phyloP scores from a whole-genome alignment of 352 stramenopile genomes.

The Phytophthora palmivora region DNA sequence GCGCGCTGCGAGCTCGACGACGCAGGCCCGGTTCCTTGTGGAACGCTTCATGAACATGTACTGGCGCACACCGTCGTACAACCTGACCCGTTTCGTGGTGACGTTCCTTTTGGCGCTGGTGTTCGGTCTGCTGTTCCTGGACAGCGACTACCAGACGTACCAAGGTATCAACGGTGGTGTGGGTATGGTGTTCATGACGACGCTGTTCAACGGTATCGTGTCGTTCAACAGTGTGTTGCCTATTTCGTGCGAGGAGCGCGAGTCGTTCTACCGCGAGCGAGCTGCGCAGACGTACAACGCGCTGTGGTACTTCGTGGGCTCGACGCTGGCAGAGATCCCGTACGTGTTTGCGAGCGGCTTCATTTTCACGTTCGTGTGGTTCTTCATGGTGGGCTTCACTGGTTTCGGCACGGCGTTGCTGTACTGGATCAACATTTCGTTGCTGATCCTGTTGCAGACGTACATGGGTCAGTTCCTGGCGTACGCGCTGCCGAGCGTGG shows the following conservation, averaged over 20 bases:
- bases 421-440: conserved; percentile 24
- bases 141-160: conserved; percentile 46
- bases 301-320: conserved; percentile 16
- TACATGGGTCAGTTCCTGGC: conserved; percentile 37
- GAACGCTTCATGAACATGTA: conserved; percentile 70
- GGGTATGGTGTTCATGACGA: conserved; percentile 84
- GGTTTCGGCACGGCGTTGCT: conserved; percentile 24
- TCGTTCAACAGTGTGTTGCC: conserved; percentile 18
- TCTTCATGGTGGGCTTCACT: conserved; percentile 43
- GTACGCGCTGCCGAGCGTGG: conserved; percentile 2
- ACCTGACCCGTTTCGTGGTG: conserved; percentile 67
- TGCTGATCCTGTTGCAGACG: conserved; percentile 33
- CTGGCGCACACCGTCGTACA: conserved; percentile 84
- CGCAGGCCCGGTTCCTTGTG: conserved; percentile 11
- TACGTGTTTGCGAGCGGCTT: conserved; percentile 6
- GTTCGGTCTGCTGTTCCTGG: conserved; percentile 68
- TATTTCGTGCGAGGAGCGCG: conserved; percentile 12
- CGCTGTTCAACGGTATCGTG: conserved; percentile 70
- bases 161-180: conserved; percentile 57
- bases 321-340: conserved; percentile 4
- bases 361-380: conserved; percentile 35
- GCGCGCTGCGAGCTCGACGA: too few relatives aligned
- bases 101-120: conserved; percentile 82
- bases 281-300: conserved; percentile 22
- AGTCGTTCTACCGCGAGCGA: conserved; percentile 16